Conservation (phyloP, 257 asterid species). For the Catharanthus roseus region DNA sequence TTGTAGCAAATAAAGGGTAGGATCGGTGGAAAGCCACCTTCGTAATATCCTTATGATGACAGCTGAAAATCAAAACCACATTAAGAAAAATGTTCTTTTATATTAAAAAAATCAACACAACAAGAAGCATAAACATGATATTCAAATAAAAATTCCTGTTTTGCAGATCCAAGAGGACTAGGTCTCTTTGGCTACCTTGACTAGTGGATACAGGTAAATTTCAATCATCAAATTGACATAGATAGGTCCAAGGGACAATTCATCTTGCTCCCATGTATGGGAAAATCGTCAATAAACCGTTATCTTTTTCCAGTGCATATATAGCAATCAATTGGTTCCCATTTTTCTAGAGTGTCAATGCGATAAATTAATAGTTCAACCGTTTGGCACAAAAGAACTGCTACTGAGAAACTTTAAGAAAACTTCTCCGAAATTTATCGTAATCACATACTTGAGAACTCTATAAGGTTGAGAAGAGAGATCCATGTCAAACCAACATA, state of each 20-base stretch:
- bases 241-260: neutral
- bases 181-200: neutral
- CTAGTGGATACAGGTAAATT: neutral
- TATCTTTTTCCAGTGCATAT: neutral
- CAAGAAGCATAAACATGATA: neutral
- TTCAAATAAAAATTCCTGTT: neutral
- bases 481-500: conserved; percentile 99
- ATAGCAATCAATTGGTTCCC: neutral
- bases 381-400: neutral
- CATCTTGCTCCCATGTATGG: neutral
- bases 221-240: neutral
- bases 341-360: neutral
- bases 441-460: conserved; percentile 63
- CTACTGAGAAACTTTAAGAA: neutral
- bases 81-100: neutral
- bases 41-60: conserved; percentile 76
- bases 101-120: neutral
- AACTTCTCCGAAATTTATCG: conserved; percentile 2
- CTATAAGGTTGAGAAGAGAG: conserved; percentile 86
- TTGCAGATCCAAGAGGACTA: neutral
- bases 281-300: neutral
- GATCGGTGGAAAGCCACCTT: conserved; percentile 80
- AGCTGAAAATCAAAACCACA: conserved; percentile 38
- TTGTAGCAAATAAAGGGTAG: conserved; percentile 82
- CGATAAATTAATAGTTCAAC: neutral